A percentile compares a stretch with the other conserved stretches of the same genome.
Evolutionary conservation across 1,139 yeast species (phyloP).

Genomic region (Kodamaea derodonti): DNA sequence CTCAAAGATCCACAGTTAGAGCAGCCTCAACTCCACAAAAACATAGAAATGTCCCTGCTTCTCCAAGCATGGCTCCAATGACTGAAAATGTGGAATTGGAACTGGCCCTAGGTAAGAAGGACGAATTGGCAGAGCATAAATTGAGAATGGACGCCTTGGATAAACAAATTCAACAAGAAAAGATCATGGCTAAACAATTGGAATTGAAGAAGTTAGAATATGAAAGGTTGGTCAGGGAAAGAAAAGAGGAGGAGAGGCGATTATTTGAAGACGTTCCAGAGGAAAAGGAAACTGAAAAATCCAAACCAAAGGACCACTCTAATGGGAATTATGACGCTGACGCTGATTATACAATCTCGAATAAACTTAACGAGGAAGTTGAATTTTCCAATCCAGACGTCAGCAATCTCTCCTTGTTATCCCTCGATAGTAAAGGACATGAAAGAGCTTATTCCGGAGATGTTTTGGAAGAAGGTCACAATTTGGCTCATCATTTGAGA

Average conservation of each 20-base stretch:
- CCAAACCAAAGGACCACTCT: background rate
- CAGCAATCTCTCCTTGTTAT: constrained; percentile 2
- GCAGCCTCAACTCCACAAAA: constrained; percentile 2
- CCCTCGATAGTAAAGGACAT: constrained; percentile 1
- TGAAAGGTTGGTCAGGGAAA: constrained; percentile 18
- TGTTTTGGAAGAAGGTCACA: constrained; percentile 12
- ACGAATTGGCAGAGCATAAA: constrained; percentile 13
- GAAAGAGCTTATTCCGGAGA: constrained; percentile 3
- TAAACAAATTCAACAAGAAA: constrained; percentile 27
- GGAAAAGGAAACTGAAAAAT: background rate
- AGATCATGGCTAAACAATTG: constrained; percentile 23
- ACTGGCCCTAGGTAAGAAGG: constrained; percentile 10
- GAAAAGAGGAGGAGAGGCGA: constrained; percentile 18
- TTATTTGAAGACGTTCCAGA: background rate
- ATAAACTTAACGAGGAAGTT: constrained; percentile 1
- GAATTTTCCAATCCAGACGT: constrained; percentile 1
- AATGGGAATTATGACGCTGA: background rate
- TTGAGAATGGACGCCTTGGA: constrained; percentile 19
- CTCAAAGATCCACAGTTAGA: constrained; percentile 5
- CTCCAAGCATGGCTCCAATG: constrained; percentile 8
- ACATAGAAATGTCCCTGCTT: constrained; percentile 1
- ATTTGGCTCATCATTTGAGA: constrained; percentile 24
- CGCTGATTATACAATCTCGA: background rate
- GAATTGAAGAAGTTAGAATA: constrained; percentile 17
- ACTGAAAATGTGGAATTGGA: constrained; percentile 13